Evolutionary conservation across 2,329 filamentous ascomycete species (phyloP).

Genomic region (Aspergillus tanneri): DNA sequence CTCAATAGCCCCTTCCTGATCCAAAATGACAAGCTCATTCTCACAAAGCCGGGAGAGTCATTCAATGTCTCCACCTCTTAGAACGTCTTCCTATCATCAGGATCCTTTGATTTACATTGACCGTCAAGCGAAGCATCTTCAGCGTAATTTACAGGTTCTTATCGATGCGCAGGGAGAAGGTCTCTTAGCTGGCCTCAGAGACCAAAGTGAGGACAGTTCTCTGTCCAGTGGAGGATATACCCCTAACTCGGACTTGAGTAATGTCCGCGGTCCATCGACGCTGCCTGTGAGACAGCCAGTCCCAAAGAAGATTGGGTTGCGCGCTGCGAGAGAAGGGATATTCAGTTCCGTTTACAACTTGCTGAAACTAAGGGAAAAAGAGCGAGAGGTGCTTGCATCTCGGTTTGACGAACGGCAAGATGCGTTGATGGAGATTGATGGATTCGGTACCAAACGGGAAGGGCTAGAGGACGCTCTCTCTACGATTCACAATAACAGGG

Average conservation of each 20-base stretch:
- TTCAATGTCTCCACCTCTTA: constrained; percentile 31
- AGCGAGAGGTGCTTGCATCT: constrained; percentile 51
- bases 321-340: constrained; percentile 56
- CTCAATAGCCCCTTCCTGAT: constrained; percentile 3
- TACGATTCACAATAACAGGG: constrained; percentile 48
- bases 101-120: constrained; percentile 52
- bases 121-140: constrained; percentile 54
- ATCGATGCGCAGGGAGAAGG: constrained; percentile 63
- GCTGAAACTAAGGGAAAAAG: constrained; percentile 56
- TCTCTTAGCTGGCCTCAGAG: constrained; percentile 50
- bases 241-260: constrained; percentile 30
- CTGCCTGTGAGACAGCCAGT: constrained; percentile 41
- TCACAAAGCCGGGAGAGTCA: constrained; percentile 24
- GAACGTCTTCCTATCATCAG: constrained; percentile 31
- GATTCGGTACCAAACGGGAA: constrained; percentile 51
- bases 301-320: constrained; percentile 52
- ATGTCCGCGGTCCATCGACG: constrained; percentile 35
- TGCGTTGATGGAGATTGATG: constrained; percentile 52
- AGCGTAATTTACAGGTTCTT: constrained; percentile 58
- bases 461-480: constrained; percentile 54
- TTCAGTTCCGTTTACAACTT: constrained; percentile 57
- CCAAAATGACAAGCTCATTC: constrained; percentile 34
- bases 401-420: constrained; percentile 47
- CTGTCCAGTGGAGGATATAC: constrained; percentile 49
- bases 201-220: constrained; percentile 48